Base-by-base conservation (phyloP, 2,329 filamentous ascomycete species). In the Verruconis gallopava region DNA sequence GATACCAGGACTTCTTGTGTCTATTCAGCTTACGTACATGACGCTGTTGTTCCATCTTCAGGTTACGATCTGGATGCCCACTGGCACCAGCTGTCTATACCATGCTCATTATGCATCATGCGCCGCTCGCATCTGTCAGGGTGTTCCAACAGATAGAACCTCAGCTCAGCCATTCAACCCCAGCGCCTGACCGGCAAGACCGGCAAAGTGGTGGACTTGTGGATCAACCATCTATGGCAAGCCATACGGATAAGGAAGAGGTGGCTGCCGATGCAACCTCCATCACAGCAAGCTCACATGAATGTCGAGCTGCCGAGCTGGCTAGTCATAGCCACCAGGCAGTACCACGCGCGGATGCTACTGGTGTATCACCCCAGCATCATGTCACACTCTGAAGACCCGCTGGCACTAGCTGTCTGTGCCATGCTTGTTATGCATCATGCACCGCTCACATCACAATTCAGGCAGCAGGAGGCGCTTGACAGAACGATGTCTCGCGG, bases 391-490 rank as follows among this genome's bases (percentile, higher is more conserved):
- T 47, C 20, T 46, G 32, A 47, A 47, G 40, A 34, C 34, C 46
- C 41, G 25, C 42, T 47, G 30, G 44, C 44, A 43, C 44, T 44
- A 47, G 44, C 46, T 45, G 46, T 38, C 42, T 46, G 44, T 45
- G 46, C 41, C 40, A 43, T 47, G 40, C 46, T 47, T 33, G 38
- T 47, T 45, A 28, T 19, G 46, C 46, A 47, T 45, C 21, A 47
- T 47, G 42, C 46, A n/a, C 37, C 25, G 46, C 40, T 44, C 33
- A 48, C 43, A 17, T 45, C 46, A 21, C 30, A 41, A 20, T 46
- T 40, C 40, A 46, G 44, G 44, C 44, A 46, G 46, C 41, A 48
- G 46, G 44, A 47, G 46, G 46, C 46, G 44, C 46, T 46, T 40
- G 44, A 43, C 37, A 34, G 46, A 46, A 47, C 34, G 5, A 47